Base-by-base conservation (phyloP, 495 filamentous ascomycete species). In the Xanthoparmelia taractica region DNA sequence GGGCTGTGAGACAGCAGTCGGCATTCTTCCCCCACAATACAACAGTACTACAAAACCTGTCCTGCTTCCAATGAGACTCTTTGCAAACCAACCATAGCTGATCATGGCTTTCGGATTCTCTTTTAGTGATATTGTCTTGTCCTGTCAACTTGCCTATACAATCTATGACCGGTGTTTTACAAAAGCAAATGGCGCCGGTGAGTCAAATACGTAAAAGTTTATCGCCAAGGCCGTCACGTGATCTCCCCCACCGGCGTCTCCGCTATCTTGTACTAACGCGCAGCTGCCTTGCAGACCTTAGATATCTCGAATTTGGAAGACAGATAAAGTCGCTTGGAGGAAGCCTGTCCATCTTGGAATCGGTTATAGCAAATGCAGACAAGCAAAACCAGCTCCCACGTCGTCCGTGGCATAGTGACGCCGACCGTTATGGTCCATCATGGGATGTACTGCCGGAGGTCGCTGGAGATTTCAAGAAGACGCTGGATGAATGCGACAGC, bases 111-210 rank as follows among this genome's bases (percentile, higher is more conserved):
- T 56, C n/a, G 52, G 52, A 2, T 56, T 56, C 52, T 56, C 52
- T 36, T 15, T 56, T 8, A 12, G 27, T 20, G 52, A 56, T 18
- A 56, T 56, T 18, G 33, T 56, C 52, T 15, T 18, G 15, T 23
- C 27, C n/a, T 13, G 34, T 27, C 20, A 54, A 45, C 45, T 41
- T 45, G 29, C 18, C 0, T 17, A 36, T 11, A 25, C 34, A n/a
- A 29, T 36, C 7, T 67, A 68, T 60, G 57, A 70, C 13, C 58
- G 58, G 15, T 64, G 66, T 48, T 70, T 67, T 34, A 70, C 59
- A 23, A 61, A 33, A 61, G 59, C 33, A 31, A 20, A 61, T 38
- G 59, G 31, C 37, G 59, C 59, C 38, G 59, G 59, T 61, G 59
- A 61, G 59, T 54, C 37, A 40, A 40, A 15, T 40, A 40, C n/a